Base-by-base conservation (phyloP, 2,329 filamentous ascomycete species). In the Lasiodiplodia gonubiensis region DNA sequence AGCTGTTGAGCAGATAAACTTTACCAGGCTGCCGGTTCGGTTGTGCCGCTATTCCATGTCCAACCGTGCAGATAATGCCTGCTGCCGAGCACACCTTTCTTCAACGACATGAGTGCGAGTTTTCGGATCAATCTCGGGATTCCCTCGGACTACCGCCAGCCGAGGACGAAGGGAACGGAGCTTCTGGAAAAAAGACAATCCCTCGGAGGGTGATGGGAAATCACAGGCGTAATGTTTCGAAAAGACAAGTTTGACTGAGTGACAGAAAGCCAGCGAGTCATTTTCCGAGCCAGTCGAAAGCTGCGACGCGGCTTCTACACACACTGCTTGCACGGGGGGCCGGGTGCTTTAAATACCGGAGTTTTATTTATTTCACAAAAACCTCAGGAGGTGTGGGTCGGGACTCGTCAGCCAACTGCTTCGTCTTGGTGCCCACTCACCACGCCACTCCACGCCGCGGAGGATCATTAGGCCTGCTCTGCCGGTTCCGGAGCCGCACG, bases 11-110 rank as follows among this genome's bases (percentile, higher is more conserved):
- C 42, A 63, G 21, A 51, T 51, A 63, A 51, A 63, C 42, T 63
- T 63, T 51, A 46, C 59, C 59, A 63, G 46, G 59, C 59, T 30
- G n/a, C 18, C 46, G 59, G 59, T 63, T 51, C 42, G 30, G 59
- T 30, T 16, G 42, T 10, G 6, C n/a, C 18, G 42, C 30, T 30
- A 39, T 30, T 60, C 23, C 39, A 33, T 21, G 39, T 27, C 16
- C 6, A 27, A 18, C 51, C 33, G 37, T 27, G 53, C 53, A 21
- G 30, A 11, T 21, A 59, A 46, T 46, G 55, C 55, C 21, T 27
- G 35, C 30, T 33, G 30, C 30, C 30, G 30, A 33, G 30, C 35
- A 16, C 18, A 37, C 39, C 57, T 33, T 61, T 49, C 57, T 61
- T 48, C 39, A n/a, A 59, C 55, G 35, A 46, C 55, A 46, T 27